Evolutionary conservation across 2,329 filamentous ascomycete species (phyloP), one percentile per base, ranked within the genome.

Genomic region (Paracamarosporium sp.): DNA sequence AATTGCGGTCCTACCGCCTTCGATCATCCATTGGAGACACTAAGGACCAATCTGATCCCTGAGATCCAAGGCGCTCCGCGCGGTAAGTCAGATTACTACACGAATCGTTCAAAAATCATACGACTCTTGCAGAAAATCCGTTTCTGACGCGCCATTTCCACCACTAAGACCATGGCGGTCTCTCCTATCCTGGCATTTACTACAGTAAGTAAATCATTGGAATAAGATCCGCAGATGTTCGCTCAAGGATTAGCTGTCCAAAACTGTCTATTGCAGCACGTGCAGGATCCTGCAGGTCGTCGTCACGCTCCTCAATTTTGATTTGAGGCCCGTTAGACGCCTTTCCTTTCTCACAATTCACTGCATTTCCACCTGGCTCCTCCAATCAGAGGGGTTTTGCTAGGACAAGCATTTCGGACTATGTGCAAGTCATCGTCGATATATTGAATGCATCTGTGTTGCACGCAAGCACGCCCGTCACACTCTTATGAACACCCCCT

Each of bases 61-160:
- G 43, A 55, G 50, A 47, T 56, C 48, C 53, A 62, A 59, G 66
- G 65, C 68, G 69, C 67, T 67, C 59, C 56, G 56, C 66, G 64
- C 65, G 70, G 69, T 63, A 68, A 61, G n/a, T 33, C 57, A 57
- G 48, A 61, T 43, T 48, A 58, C 57, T 62, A 51, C 55, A 59
- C 47, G 22, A 52, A 17, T 51, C 27, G 47, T 36, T 17, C 47
- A 44, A 53, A 60, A 57, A 62, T 74, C 69, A 66, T 75, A 71
- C 66, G 67, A 74, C 43, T 57, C 50, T 54, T 53, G 61, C 65
- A 68, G 61, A 62, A 50, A 59, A 59, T 60, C 65, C 56, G 47
- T 66, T 69, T 67, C 59, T 67, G 57, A 68, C 67, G 65, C 59
- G 51, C 53, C 51, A 62, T 69, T 70, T 71, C 68, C 67, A 72